Evolutionary conservation across 352 stramenopile species (phyloP).

Genomic region (Phytophthora fragariae): DNA sequence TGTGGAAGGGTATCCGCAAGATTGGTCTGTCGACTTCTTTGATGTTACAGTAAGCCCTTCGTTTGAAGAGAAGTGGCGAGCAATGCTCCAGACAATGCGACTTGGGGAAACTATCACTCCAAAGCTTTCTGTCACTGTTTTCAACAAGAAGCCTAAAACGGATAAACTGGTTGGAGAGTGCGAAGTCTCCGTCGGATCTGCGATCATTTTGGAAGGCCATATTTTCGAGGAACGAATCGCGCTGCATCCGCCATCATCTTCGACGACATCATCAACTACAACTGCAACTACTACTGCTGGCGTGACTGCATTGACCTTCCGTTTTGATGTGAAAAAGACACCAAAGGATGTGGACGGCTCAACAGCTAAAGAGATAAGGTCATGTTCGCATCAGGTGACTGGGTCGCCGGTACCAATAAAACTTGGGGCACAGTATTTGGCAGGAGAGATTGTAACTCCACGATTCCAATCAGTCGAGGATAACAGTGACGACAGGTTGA

Average conservation of each 20-base stretch:
- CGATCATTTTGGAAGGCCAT: slow-evolving; percentile 75
- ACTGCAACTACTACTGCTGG: slow-evolving; percentile 37
- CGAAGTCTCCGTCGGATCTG: slow-evolving; percentile 75
- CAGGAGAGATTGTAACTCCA: slow-evolving; percentile 36
- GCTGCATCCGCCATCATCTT: slow-evolving; percentile 43
- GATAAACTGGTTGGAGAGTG: slow-evolving; percentile 80
- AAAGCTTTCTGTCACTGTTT: slow-evolving; percentile 73
- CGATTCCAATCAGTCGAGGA: slow-evolving; percentile 16
- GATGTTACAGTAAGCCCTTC: slow-evolving; percentile 48
- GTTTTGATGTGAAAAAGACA: slow-evolving; percentile 68
- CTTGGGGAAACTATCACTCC: slow-evolving; percentile 72
- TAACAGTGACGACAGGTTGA: slow-evolving; percentile 25
- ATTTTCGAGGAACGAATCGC: slow-evolving; percentile 74
- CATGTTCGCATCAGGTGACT: not conserved
- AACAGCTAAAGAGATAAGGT: not conserved
- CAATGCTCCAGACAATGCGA: slow-evolving; percentile 56
- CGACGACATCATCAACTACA: not conserved
- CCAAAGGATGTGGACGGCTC: not conserved
- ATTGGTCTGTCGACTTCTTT: slow-evolving; percentile 82
- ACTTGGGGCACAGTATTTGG: slow-evolving; percentile 35
- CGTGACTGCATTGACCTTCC: slow-evolving; percentile 57
- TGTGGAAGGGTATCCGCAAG: slow-evolving; percentile 63
- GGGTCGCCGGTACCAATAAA: slow-evolving; percentile 31
- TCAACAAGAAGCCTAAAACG: slow-evolving; percentile 72
- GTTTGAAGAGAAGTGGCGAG: slow-evolving; percentile 63